A percentile compares a stretch with the other conserved stretches of the same genome.
Evolutionary conservation across 139 green algal species (phyloP).

Genomic region (Chlorella sp.): DNA sequence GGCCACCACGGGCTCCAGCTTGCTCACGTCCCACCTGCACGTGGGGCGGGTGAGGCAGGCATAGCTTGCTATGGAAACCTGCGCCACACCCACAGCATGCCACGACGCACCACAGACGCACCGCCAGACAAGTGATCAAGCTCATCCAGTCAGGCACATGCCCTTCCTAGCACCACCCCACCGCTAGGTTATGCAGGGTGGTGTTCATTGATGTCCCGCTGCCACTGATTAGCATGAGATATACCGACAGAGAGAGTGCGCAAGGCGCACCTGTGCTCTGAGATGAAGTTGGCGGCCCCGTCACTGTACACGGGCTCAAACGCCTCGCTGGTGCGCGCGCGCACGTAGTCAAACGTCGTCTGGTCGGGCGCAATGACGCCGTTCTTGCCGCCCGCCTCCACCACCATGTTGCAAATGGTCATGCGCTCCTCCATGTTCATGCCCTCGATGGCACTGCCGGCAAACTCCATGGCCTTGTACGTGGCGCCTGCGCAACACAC

Average conservation of each 20-base stretch:
- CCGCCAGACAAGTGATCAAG: background rate
- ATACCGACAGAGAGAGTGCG: no score
- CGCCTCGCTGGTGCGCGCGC: slow-evolving; percentile 56
- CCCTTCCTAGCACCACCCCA: background rate
- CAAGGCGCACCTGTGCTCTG: slow-evolving; percentile 56
- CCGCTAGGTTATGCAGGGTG: no score
- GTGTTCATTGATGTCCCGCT: no score
- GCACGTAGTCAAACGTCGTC: slow-evolving; percentile 91
- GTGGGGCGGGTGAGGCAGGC: slow-evolving; percentile 12
- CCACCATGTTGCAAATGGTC: slow-evolving; percentile 98
- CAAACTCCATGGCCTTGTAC: slow-evolving; percentile 90
- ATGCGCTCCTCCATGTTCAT: slow-evolving; percentile 99
- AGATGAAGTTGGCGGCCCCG: slow-evolving; percentile 52
- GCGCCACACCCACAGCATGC: background rate
- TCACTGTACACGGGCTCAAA: slow-evolving; percentile 82
- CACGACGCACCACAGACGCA: background rate
- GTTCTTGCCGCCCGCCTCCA: slow-evolving; percentile 82
- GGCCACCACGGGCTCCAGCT: slow-evolving; percentile 90
- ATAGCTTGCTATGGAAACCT: slow-evolving; percentile 15
- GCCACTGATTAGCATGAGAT: no score
- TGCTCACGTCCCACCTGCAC: slow-evolving; percentile 84
- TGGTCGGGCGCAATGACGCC: slow-evolving; percentile 78
- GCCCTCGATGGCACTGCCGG: slow-evolving; percentile 61
- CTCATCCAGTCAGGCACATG: background rate
- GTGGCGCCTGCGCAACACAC: slow-evolving; percentile 40